These are phyloP conservation scores for Gomphus sp. DNA, from an alignment of 1,284 basidiomycete species.

Conservation along the genomic window DNA sequence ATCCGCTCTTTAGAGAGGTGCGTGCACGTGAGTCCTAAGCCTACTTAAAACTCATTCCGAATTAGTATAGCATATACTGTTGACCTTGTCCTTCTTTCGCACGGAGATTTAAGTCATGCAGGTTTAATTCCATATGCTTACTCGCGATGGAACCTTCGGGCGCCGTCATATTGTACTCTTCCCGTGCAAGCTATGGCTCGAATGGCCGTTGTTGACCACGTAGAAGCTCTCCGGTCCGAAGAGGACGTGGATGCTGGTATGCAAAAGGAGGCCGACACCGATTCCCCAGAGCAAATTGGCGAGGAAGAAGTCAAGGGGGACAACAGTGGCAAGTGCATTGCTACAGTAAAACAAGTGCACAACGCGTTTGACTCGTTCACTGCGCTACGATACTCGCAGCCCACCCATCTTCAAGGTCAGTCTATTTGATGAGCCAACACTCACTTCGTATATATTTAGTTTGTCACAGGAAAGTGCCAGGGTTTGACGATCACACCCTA, in stretches of 20 bases:
- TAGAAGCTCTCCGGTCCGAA: conserved; percentile 72
- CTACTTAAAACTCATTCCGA: conserved; percentile 6
- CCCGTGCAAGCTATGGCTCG: conserved; percentile 96
- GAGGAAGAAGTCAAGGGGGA: conserved; percentile 17
- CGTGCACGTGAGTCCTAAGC: conserved; percentile 18
- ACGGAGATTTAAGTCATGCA: conserved; percentile 83
- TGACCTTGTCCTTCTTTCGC: conserved; percentile 86
- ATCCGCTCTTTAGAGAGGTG: conserved; percentile 59
- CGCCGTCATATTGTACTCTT: conserved; percentile 92
- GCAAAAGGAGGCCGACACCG: conserved; percentile 13
- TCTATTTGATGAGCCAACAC: conserved; percentile 6
- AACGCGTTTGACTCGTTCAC: conserved; percentile 92
- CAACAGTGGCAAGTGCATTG: conserved; percentile 49
- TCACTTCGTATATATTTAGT: not conserved
- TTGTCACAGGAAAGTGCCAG: conserved; percentile 67
- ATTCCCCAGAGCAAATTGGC: conserved; percentile 10
- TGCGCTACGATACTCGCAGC: conserved; percentile 91
- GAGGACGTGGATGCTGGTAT: conserved; percentile 48
- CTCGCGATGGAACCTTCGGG: conserved; percentile 79
- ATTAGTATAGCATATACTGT: conserved; percentile 48
- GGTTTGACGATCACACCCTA: conserved; percentile 94
- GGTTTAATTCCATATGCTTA: conserved; percentile 90
- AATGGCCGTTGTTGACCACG: conserved; percentile 79
- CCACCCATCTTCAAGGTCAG: conserved; percentile 85
- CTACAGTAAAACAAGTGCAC: conserved; percentile 81